Evolutionary conservation across 2,329 filamentous ascomycete species (phyloP).

Genomic region (Blumeriella jaapii): DNA sequence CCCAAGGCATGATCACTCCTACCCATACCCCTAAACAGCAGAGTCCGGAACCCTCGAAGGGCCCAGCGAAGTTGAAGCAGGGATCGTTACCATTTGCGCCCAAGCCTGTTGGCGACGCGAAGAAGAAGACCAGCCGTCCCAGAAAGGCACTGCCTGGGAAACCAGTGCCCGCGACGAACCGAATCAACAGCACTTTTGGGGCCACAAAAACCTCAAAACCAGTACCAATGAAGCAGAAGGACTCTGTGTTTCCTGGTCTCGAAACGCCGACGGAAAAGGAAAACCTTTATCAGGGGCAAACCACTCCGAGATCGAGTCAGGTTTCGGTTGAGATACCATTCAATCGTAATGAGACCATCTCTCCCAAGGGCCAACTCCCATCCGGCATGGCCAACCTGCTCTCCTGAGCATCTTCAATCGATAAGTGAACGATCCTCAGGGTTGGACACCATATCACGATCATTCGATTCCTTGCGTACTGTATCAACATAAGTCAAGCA

Average conservation of each 20-base stretch:
- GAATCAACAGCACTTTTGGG: constrained; percentile 21
- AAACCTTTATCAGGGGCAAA: background rate
- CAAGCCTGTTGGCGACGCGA: constrained; percentile 6
- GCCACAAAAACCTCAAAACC: constrained; percentile 19
- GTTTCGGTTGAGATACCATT: constrained; percentile 8
- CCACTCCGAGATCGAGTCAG: constrained; percentile 1
- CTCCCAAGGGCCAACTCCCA: constrained; percentile 32
- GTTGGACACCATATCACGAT: no score
- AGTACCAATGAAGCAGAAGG: constrained; percentile 6
- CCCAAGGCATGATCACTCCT: constrained; percentile 45
- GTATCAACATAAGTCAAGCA: no score
- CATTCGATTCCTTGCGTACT: no score
- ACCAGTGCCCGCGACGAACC: constrained; percentile 14
- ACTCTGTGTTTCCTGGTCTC: constrained; percentile 15
- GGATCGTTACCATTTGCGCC: constrained; percentile 33
- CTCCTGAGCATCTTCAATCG: no score
- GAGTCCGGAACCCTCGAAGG: constrained; percentile 23
- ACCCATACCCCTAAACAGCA: constrained; percentile 41
- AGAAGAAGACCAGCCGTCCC: constrained; percentile 18
- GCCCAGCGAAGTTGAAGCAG: constrained; percentile 36
- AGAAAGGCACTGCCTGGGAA: constrained; percentile 20
- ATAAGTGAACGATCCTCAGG: no score
- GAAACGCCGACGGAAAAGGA: background rate
- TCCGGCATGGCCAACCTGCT: constrained; percentile 32
- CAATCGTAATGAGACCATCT: constrained; percentile 30